Percentiles rank a stretch among this genome's conserved stretches.
phyloP scores from a whole-genome alignment of 1,284 basidiomycete genomes.

The Rhizoctonia solani region DNA sequence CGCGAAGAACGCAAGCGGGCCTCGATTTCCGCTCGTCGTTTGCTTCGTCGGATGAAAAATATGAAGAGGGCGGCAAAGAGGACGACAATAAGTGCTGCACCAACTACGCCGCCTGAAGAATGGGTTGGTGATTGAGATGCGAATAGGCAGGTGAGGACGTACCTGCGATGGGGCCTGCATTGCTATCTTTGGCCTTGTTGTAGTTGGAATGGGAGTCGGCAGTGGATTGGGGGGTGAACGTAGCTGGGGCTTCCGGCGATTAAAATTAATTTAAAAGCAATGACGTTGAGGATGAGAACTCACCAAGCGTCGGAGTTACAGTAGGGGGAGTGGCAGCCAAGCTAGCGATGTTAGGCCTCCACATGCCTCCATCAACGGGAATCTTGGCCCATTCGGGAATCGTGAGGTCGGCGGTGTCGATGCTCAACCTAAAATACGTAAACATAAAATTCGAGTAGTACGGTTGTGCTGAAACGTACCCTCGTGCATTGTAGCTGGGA shows the following conservation, averaged over 20 bases:
- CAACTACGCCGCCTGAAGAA: constrained; percentile 13
- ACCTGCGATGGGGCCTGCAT: constrained; percentile 27
- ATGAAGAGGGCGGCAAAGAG: constrained; percentile 18
- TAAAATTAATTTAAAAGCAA: not conserved
- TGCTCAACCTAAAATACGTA: constrained; percentile 10
- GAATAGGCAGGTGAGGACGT: not conserved
- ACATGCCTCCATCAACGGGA: constrained; percentile 20
- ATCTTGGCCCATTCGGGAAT: constrained; percentile 30
- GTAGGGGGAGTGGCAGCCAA: constrained; percentile 16
- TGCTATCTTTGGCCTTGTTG: not conserved
- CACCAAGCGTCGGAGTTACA: constrained; percentile 5
- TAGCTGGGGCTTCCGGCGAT: not conserved
- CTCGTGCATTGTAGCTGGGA: constrained; percentile 25
- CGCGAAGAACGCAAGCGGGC: constrained; percentile 11
- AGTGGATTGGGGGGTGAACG: constrained; percentile 19
- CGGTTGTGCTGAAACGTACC: not conserved
- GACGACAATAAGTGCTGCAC: constrained; percentile 22
- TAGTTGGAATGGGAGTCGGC: constrained; percentile 2
- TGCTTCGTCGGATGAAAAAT: constrained; percentile 24
- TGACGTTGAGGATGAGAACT: not conserved
- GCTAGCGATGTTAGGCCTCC: constrained; percentile 33
- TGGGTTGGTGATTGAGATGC: not conserved
- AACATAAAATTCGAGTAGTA: not conserved
- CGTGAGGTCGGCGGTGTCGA: constrained; percentile 8
- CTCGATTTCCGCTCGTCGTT: constrained; percentile 24